Conservation (phyloP, 305 asterid species). For the Rubia tinctorum region DNA sequence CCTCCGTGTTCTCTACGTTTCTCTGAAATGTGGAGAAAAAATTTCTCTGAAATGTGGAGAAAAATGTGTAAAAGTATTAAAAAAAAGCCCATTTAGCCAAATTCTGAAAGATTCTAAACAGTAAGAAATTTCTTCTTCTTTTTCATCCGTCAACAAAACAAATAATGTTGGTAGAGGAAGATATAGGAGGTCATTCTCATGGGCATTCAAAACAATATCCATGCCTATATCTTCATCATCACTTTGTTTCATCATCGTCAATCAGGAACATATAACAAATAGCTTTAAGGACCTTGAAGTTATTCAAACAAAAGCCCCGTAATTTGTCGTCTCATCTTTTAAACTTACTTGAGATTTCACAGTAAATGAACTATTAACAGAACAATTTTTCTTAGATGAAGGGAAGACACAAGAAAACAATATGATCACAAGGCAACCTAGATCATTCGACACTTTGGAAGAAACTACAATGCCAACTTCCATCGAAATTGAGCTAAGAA, state of each 20-base stretch:
- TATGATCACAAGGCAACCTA: background rate
- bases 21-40: no score
- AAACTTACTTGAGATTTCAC: background rate
- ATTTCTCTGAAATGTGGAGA: no score
- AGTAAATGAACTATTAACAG: background rate
- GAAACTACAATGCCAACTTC: background rate
- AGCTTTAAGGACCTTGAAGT: background rate
- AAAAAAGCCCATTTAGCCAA: constrained; percentile 47
- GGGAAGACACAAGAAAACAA: background rate
- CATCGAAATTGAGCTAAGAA: background rate
- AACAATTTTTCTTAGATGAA: background rate
- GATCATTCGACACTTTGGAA: background rate
- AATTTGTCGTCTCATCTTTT: background rate
- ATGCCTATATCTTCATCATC: constrained; percentile 38
- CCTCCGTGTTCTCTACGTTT: no score
- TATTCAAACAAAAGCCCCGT: background rate
- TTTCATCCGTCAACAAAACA: constrained; percentile 2
- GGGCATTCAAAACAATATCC: constrained; percentile 54
- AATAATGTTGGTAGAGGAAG: constrained; percentile 15
- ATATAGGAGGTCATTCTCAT: constrained; percentile 80
- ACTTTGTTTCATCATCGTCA: constrained; percentile 25
- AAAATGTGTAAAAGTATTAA: constrained; percentile 15
- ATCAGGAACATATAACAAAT: no score
- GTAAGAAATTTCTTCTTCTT: constrained; percentile 17
- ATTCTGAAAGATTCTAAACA: constrained; percentile 25